Base-by-base conservation (phyloP, 1,284 basidiomycete species). In the Phlebopus sp. region DNA sequence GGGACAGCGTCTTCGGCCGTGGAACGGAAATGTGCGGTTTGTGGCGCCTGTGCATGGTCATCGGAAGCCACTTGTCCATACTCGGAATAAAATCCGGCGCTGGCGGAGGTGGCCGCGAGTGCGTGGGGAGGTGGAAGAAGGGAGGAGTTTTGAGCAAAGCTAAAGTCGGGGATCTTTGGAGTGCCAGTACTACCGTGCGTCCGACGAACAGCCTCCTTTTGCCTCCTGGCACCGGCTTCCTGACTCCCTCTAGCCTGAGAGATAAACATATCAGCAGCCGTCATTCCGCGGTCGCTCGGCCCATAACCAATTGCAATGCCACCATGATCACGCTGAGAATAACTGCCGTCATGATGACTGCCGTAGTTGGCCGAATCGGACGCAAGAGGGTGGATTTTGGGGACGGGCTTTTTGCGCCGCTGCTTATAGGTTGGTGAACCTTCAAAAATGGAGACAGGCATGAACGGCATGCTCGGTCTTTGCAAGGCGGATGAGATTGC, bases 351-450 rank as follows among this genome's bases (percentile, higher is more conserved):
- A 37, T 66, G 60, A 14, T 49, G 50, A 17, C 47, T 54, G 54
- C 54, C 59, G 56, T 59, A 56, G 48, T 42, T 57, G 53, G 49
- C 51, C 5, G 59, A 52, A 59, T 53, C 43, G 47, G 59, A 44
- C 32, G 60, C 50, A 46, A 57, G 53, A 59, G 57, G 48, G 29
- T 59, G 53, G 37, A 53, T 51, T 49, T 62, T 65, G 40, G 72
- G 73, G 17, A 68, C 65, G 23, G 76, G 75, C 67, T 88, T 88
- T 74, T 90, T 90, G 53, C 89, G 77, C n/a, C 91, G 77, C 58
- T 87, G 85, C 68, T 94, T 94, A 74, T 94, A 94, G 6, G 80
- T 80, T 2, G 89, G 86, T 52, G 81, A 86, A 7, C 91, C 90
- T 63, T 88, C 86, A 49, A 90, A 86, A 39, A 91, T 70, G n/a